Percentiles rank a stretch among this genome's conserved stretches.
These are phyloP conservation scores for Pyrenochaeta sp. DNA, from an alignment of 2,329 filamentous ascomycete species.

Conservation along the genomic window DNA sequence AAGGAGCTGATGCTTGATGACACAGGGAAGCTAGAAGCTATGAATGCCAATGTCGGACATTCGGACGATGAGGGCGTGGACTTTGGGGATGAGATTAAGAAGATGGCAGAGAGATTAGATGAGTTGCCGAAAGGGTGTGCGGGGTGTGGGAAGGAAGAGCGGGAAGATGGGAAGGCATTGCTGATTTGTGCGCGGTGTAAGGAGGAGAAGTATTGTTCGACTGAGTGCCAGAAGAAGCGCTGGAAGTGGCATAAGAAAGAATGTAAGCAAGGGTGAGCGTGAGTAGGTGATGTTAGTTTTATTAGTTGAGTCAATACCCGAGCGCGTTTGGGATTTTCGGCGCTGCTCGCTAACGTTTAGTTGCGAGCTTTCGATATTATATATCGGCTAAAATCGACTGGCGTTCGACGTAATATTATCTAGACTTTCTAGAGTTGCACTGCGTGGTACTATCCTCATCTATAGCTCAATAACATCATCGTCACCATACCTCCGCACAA, in stretches of 20 bases:
- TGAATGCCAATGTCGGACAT: conserved; percentile 14
- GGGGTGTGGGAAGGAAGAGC: conserved; percentile 7
- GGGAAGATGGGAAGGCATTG: conserved; percentile 4
- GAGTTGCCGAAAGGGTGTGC: conserved; percentile 4
- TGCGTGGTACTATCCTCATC: background rate
- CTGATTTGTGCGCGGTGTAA: conserved; percentile 11
- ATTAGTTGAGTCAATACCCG: no score
- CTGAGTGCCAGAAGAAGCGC: conserved; percentile 10
- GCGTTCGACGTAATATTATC: no score
- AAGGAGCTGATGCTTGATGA: conserved; percentile 11
- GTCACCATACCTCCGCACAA: conserved; percentile 61
- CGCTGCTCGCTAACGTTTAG: no score
- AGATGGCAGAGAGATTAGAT: conserved; percentile 7
- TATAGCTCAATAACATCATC: conserved; percentile 7
- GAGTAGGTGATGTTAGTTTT: background rate
- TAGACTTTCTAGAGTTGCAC: no score
- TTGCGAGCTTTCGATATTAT: no score
- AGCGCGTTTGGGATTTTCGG: no score
- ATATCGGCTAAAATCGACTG: no score
- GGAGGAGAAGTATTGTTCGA: conserved; percentile 12
- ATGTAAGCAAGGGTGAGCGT: background rate
- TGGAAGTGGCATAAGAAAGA: conserved; percentile 10
- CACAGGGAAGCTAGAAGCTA: conserved; percentile 11
- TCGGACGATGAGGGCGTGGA: conserved; percentile 12
- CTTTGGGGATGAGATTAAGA: conserved; percentile 20